Base-by-base conservation (phyloP, 2,329 filamentous ascomycete species). In the Polytolypa hystricis region DNA sequence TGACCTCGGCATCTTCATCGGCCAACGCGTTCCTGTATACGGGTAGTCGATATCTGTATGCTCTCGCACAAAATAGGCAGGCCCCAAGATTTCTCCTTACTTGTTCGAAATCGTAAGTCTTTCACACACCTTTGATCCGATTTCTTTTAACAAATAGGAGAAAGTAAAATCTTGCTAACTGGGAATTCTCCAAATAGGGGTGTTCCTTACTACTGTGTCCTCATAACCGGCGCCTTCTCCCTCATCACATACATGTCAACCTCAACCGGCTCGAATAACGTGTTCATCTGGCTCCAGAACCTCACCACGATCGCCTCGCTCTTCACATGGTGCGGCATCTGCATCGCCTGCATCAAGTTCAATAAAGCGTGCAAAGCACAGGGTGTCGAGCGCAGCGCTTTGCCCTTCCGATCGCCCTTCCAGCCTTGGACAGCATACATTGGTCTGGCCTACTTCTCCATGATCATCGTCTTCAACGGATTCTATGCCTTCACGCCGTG, bases 1-100 rank as follows among this genome's bases (percentile, higher is more conserved):
- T 86, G 45, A 82, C 77, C 0, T 81, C 78, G 0, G 80, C 78
- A 0, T 79, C 74, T 60, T 84, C 79, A 0, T 70, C 79, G 0
- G 76, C 73, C 0, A 85, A 85, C 47, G 75, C 79, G 45, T 74
- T 71, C 49, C 62, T 86, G 35, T 68, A 69, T 48, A 64, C 65
- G 2, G 67, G 65, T 8, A 71, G 67, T 5, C 64, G 71, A 42
- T 67, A 66, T 38, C 59, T 74, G 7, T 72, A 70, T 44, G 58
- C 58, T 19, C 48, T 64, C 2, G 61, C 61, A 0, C 46, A 70
- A 45, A 69, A 69, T 44, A 56, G 62, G 3, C 69, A 72, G 44
- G 71, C 70, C 2, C 71, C 71, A 2, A 60, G 54, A 35, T 59
- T 74, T 47, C 62, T 73, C 37, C 52, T 71, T 31, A 64, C 58